Base-by-base conservation (phyloP, 2,329 filamentous ascomycete genomes). In the Ascochyta clinopodiicola region DNA sequence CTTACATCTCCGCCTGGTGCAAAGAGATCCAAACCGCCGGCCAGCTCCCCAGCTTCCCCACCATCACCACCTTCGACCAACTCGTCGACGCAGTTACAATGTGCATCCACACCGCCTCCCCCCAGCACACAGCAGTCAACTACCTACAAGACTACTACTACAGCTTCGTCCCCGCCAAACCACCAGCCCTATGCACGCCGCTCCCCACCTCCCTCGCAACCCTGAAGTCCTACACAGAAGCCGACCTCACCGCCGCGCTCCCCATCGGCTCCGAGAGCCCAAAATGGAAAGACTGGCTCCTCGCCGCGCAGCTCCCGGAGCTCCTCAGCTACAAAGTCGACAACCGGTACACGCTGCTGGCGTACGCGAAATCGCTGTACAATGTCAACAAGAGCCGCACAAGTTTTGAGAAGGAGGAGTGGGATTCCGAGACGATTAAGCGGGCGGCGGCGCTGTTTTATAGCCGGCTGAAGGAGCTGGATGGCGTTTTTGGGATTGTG, bases 111-210 rank as follows among this genome's bases (percentile, higher is more conserved):
- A 57, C 35, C 2, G 54, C 54, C 6, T 57, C 54, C 2, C 54
- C 49, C 1, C 54, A 57, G 27, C 54, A 57, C 21, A 57, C 48
- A 2, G 54, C 54, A 21, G 54, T 57, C 21, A 57, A 57, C 35
- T 52, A 57, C 31, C 49, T 57, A 3, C 54, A 57, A 19, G 54
- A 57, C 49, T 57, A 57, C 44, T 57, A 57, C 36, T 57, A 57
- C 49, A 57, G 54, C 24, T 57, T 57, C 24, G 48, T 57, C 5
- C 48, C 54, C 1, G 37, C 54, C 6, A 57, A 57, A 19, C 54
- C 54, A 9, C 48, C 54, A 2, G 54, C 54, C 9, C 54, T 57
- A 0, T 57, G 54, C 36, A 40, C 35, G 3, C 48, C 54, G 1
- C 40, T 57, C 0, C 54, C 54, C 15, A 42, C 51, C 15, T 29